Evolutionary conservation across 176 grass and related monocot species (phyloP).

Genomic region (Triticum timopheevii): DNA sequence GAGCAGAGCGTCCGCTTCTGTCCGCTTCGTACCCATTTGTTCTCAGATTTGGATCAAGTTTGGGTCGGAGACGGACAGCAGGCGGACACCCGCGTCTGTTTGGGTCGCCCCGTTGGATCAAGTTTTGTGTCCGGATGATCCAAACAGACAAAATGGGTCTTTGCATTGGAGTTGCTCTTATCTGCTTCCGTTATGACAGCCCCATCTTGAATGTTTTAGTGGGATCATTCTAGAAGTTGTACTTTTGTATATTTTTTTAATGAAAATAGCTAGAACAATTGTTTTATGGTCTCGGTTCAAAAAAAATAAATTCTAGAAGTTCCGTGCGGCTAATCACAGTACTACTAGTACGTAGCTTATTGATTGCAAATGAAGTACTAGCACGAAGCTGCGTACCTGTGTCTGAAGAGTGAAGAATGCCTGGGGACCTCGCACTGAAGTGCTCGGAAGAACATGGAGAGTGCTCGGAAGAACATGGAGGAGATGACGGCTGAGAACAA

Average conservation of each 20-base stretch:
- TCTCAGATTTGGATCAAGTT: no score
- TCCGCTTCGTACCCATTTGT: no score
- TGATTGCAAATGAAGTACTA: not conserved
- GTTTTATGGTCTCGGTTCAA: no score
- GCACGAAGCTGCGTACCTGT: not conserved
- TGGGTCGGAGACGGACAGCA: no score
- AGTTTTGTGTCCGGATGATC: not conserved
- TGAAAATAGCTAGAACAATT: no score
- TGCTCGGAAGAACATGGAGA: not conserved
- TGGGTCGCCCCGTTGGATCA: no score
- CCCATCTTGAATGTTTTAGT: not conserved
- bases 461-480: not conserved
- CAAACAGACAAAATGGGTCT: no score
- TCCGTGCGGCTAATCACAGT: not conserved
- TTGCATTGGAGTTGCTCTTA: not conserved
- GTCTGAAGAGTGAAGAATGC: not conserved
- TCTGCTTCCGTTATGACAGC: not conserved
- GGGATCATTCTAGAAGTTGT: not conserved
- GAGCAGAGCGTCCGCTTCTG: no score
- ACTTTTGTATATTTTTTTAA: no score
- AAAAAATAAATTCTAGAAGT: not conserved
- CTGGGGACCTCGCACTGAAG: not conserved
- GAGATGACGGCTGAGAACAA: no score
- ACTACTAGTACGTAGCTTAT: not conserved
- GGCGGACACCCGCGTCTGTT: no score